Base-by-base conservation (phyloP, 352 stramenopile genomes). In the Pythium pyrilobum region DNA sequence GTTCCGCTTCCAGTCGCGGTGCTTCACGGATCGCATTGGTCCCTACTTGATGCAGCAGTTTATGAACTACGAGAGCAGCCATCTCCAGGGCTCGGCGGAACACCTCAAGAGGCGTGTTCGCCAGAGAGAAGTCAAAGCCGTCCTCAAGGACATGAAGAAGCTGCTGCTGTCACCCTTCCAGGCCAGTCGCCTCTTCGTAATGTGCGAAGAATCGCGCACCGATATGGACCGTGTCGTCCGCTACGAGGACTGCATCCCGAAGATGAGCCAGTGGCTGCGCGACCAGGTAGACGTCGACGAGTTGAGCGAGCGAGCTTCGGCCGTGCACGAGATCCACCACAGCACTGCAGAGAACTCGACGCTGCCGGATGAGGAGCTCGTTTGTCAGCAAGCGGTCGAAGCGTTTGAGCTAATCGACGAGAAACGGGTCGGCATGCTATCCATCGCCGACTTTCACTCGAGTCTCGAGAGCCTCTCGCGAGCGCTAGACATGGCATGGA, bases 1-100 rank as follows among this genome's bases (percentile, higher is more conserved):
- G 39, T 89, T 89, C 33, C 62, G 69, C 56, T 89, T 73, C 52
- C 78, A 89, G 40, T 50, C 61, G 12, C 72, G 66, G 25, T 68
- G 59, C 5, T 83, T 89, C 33, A 29, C 50, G 4, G 70, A 85
- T 21, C 58, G 59, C 11, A 23, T 67, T 0, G 64, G 73, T 4
- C 45, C 38, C 3, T 87, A 84, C 33, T 28, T 89, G 46, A 52
- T 83, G 23, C 46, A 69, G 3, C 72, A 87, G 50, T 80, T 87
- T 25, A 64, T 58, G 9, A 58, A 39, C 41, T 85, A 71, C 56
- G 78, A 87, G 53, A 74, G 63, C 41, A 67, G 66, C 45, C 67
- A 61, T 10, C 52, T 89, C 9, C 46, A 69, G 28, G 78, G 78
- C 21, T 64, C 61, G 2, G 64, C 76, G 20, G 66, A 70, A 39